Percentiles rank a stretch among this genome's conserved stretches.
Conservation (phyloP, 495 filamentous ascomycete genomes). For the Aspergillus sclerotiicarbonarius region DNA sequence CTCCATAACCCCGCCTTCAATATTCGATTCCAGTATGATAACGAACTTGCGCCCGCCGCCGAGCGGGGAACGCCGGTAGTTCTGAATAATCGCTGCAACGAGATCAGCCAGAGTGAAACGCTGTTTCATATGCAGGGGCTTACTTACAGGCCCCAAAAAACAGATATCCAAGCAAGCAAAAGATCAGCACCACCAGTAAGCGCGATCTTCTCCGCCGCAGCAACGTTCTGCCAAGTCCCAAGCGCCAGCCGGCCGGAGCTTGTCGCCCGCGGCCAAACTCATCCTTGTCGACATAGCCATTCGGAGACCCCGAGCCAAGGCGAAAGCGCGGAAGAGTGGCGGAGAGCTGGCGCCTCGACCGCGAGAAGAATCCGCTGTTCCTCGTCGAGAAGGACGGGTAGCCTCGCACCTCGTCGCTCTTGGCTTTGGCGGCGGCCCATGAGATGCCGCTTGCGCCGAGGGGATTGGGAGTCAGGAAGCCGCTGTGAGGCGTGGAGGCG, state of each 20-base stretch:
- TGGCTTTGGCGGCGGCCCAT: slow-evolving; percentile 78
- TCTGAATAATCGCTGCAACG: slow-evolving; percentile 32
- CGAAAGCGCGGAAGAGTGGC: slow-evolving; percentile 70
- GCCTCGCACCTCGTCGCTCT: slow-evolving; percentile 69
- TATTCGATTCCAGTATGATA: slow-evolving; percentile 89
- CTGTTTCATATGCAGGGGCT: not conserved
- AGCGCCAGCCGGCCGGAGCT: slow-evolving; percentile 25
- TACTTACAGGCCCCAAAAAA: slow-evolving; percentile 56
- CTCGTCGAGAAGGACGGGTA: slow-evolving; percentile 79
- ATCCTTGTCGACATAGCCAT: slow-evolving; percentile 71
- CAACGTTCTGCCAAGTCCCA: slow-evolving; percentile 38
- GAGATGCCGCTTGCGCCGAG: slow-evolving; percentile 54
- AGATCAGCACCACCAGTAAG: slow-evolving; percentile 52
- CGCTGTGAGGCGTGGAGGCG: slow-evolving; percentile 61
- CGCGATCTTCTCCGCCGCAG: slow-evolving; percentile 58
- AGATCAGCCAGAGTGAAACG: not conserved
- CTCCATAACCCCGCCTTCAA: slow-evolving; percentile 97
- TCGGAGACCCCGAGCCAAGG: slow-evolving; percentile 25
- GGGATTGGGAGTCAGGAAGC: slow-evolving; percentile 38
- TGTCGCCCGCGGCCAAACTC: slow-evolving; percentile 56
- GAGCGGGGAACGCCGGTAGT: slow-evolving; percentile 57
- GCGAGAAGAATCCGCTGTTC: slow-evolving; percentile 78
- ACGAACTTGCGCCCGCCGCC: slow-evolving; percentile 91
- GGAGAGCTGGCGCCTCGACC: slow-evolving; percentile 72
- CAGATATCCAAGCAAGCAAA: slow-evolving; percentile 63